A percentile compares a stretch with the other conserved stretches of the same genome.
phyloP scores from a whole-genome alignment of 2,329 filamentous ascomycete species.

The Penicillium rolfsii region DNA sequence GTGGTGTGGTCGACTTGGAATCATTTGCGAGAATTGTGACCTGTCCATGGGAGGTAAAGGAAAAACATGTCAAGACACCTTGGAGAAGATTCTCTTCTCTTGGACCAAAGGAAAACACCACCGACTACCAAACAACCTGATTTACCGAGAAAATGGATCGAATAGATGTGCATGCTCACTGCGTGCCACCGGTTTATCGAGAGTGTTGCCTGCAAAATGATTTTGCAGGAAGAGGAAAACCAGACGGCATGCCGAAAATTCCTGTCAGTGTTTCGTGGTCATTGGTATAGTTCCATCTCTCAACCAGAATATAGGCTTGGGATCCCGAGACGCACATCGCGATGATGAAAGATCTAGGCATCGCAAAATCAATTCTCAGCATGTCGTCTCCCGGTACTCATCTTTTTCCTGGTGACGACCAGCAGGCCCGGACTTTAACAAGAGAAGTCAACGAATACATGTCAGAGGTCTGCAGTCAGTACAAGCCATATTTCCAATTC shows the following conservation, averaged over 20 bases:
- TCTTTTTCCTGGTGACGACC: conserved; percentile 46
- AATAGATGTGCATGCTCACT: conserved; percentile 27
- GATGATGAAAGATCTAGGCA: conserved; percentile 55
- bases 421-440: conserved; percentile 43
- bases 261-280: conserved; percentile 12
- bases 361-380: conserved; percentile 58
- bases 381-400: conserved; percentile 59
- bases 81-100: not conserved
- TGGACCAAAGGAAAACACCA: not conserved
- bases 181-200: conserved; percentile 23
- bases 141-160: conserved; percentile 16
- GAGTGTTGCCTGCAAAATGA: conserved; percentile 28
- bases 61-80: not conserved
- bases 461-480: conserved; percentile 30
- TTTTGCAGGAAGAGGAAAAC: conserved; percentile 26
- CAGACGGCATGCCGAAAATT: conserved; percentile 29
- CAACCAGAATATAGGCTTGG: conserved; percentile 44
- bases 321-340: conserved; percentile 50
- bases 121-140: not conserved
- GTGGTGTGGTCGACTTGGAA: not conserved
- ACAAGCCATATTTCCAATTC: conserved; percentile 51
- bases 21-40: not conserved
- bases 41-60: not conserved
- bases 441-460: conserved; percentile 41
- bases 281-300: not conserved